phyloP scores from a whole-genome alignment of 2,329 filamentous ascomycete genomes.

The Colletotrichum spinosum region DNA sequence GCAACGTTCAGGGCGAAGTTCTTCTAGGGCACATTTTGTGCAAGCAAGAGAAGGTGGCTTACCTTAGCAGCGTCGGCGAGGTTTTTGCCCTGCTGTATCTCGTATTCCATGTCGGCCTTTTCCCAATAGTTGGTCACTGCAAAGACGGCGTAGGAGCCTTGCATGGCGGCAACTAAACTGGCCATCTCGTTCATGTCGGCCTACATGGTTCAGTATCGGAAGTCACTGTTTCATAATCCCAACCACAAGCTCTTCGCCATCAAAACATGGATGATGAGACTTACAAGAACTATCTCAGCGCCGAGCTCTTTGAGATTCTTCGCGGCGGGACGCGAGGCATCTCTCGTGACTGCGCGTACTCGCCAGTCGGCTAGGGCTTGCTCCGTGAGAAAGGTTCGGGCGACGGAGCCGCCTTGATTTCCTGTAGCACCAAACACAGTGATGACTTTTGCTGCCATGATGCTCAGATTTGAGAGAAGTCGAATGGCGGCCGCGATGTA shows the following conservation, averaged over 20 bases:
- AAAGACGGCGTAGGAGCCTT: conserved; percentile 56
- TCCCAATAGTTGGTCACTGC: conserved; percentile 55
- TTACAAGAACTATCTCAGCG: too few species aligned
- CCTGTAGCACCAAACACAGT: neutral
- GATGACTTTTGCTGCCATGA: neutral
- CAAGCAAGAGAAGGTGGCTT: neutral
- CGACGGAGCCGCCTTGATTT: neutral
- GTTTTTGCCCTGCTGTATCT: conserved; percentile 51
- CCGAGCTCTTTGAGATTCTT: neutral
- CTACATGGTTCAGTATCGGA: neutral
- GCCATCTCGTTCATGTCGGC: neutral
- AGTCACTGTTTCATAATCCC: neutral
- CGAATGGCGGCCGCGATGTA: too few species aligned
- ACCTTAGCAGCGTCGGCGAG: neutral
- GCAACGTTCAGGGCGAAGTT: too few species aligned
- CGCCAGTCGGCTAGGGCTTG: neutral
- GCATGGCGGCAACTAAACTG: conserved; percentile 44
- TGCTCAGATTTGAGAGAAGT: too few species aligned
- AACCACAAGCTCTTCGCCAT: neutral
- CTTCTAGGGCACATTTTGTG: too few species aligned
- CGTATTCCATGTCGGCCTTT: conserved; percentile 46
- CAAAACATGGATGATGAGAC: neutral
- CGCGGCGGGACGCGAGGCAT: neutral
- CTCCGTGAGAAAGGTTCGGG: neutral
- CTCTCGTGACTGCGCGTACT: neutral